phyloP scores from a whole-genome alignment of 1,139 yeast species.

The Diutina neorugosa region DNA sequence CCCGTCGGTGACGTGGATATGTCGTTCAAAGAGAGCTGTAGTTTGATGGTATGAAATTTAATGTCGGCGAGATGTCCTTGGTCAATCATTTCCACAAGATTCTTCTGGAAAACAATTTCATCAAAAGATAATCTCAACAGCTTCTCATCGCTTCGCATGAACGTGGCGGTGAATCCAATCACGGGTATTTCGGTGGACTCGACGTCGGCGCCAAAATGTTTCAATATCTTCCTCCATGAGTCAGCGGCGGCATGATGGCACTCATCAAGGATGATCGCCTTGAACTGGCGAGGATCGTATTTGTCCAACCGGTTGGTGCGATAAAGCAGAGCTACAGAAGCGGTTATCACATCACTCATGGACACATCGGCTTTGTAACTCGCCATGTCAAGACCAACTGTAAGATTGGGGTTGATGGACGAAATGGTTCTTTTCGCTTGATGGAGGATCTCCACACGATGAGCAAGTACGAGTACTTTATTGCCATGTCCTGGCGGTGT shows the following conservation, averaged over 20 bases:
- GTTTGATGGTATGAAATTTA: constrained; percentile 45
- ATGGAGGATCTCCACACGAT: constrained; percentile 62
- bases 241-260: constrained; percentile 86
- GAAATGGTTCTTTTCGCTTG: constrained; percentile 54
- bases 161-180: constrained; percentile 83
- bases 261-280: constrained; percentile 76
- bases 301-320: constrained; percentile 35
- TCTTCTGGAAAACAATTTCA: constrained; percentile 61
- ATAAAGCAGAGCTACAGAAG: constrained; percentile 60
- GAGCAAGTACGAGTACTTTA: constrained; percentile 62
- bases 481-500: constrained; percentile 23
- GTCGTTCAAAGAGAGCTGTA: constrained; percentile 23
- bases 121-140: constrained; percentile 55
- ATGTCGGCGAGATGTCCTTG: constrained; percentile 65
- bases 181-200: constrained; percentile 16
- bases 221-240: constrained; percentile 48
- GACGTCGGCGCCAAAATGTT: constrained; percentile 48
- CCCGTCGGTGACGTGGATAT: constrained; percentile 20
- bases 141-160: constrained; percentile 52
- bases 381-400: constrained; percentile 70
- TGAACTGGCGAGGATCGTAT: constrained; percentile 47
- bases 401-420: constrained; percentile 34
- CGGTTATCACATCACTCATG: constrained; percentile 58
- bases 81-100: constrained; percentile 53
- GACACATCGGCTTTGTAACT: constrained; percentile 21